phyloP scores from a whole-genome alignment of 1,284 basidiomycete species.

The Boletus semigastroideus region DNA sequence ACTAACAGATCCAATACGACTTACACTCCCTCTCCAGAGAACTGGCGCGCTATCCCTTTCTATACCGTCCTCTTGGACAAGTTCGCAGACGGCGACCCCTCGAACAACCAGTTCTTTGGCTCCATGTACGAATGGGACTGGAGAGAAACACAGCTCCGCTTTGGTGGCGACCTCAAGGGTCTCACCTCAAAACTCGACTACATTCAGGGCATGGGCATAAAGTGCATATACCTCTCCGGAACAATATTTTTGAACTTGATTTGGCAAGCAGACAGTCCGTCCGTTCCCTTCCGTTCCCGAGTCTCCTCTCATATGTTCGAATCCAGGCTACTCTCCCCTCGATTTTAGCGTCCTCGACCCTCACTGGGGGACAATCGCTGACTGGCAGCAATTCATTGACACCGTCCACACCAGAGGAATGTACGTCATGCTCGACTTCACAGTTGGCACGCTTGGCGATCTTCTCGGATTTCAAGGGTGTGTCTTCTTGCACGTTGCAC shows the following conservation, averaged over 20 bases:
- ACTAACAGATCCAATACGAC: conserved; percentile 59
- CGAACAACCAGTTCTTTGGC: conserved; percentile 86
- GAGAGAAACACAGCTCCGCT: conserved; percentile 84
- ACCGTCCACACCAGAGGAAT: conserved; percentile 75
- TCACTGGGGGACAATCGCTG: conserved; percentile 80
- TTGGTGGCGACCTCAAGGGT: conserved; percentile 84
- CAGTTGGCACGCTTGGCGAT: conserved; percentile 89
- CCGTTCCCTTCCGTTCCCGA: neutral
- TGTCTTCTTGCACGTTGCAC: conserved; percentile 17
- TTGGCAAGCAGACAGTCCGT: conserved; percentile 91
- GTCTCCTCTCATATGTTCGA: conserved; percentile 6
- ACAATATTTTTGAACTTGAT: conserved; percentile 92
- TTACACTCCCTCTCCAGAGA: conserved; percentile 78
- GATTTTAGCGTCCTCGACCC: conserved; percentile 89
- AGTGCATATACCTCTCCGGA: conserved; percentile 84
- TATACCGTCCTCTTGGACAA: conserved; percentile 91
- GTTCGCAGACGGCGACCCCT: conserved; percentile 87
- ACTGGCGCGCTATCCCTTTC: conserved; percentile 83
- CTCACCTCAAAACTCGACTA: conserved; percentile 79
- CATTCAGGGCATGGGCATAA: conserved; percentile 83
- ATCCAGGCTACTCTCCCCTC: conserved; percentile 83
- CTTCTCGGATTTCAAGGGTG: conserved; percentile 82
- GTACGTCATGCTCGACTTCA: conserved; percentile 92
- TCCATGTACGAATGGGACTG: conserved; percentile 82
- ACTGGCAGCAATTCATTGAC: conserved; percentile 56